Percentiles rank a stretch among this genome's conserved stretches.
Conservation (phyloP, 1,139 yeast genomes). For the Candida sp. region DNA sequence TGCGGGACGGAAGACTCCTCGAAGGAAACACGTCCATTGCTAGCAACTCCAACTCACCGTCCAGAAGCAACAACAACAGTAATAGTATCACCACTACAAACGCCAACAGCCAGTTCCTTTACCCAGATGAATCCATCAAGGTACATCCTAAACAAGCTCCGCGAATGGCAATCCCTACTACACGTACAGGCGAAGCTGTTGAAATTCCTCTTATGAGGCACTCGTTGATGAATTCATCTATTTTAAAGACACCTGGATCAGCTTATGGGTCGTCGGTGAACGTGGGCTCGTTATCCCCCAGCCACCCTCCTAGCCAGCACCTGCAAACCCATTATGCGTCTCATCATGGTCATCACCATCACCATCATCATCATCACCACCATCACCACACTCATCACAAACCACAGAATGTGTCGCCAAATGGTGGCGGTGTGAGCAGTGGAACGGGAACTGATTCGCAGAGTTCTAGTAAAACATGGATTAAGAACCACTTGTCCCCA, state of each 20-base stretch:
- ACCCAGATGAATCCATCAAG: conserved; percentile 19
- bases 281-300: conserved; percentile 9
- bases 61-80: conserved; percentile 6
- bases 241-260: conserved; percentile 6
- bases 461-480: conserved; percentile 10
- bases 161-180: conserved; percentile 82
- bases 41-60: conserved; percentile 11
- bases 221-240: conserved; percentile 19
- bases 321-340: background rate
- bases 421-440: background rate
- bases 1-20: conserved; percentile 13
- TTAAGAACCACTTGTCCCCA: conserved; percentile 20
- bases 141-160: conserved; percentile 67
- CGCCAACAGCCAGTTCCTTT: conserved; percentile 9
- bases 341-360: background rate
- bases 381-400: conserved; percentile 7
- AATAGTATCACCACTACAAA: background rate
- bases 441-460: conserved; percentile 4
- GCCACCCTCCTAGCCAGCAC: background rate
- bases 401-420: conserved; percentile 2
- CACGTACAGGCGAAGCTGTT: conserved; percentile 77
- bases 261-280: conserved; percentile 10
- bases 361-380: conserved; percentile 3
- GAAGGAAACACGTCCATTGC: background rate
- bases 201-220: conserved; percentile 63